A percentile compares a stretch with the other conserved stretches of the same genome.
Evolutionary conservation across 176 grass and related monocot species (phyloP).

Genomic region (Phyllostachys edulis): DNA sequence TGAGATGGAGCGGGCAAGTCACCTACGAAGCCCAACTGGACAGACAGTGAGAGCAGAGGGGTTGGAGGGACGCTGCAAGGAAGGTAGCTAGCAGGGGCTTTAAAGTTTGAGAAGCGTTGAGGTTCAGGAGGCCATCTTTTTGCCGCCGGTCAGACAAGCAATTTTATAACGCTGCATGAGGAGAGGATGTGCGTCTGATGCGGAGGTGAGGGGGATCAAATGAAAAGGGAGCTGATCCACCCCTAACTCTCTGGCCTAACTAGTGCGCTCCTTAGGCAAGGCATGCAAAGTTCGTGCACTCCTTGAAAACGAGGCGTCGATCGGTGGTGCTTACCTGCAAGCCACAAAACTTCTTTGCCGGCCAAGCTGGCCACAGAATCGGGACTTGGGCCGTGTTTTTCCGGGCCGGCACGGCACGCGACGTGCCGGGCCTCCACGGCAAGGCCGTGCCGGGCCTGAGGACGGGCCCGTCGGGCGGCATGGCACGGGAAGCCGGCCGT

Average conservation of each 20-base stretch:
- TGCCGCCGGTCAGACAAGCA: constrained; percentile 40
- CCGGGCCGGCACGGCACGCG: no score
- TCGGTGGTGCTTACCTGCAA: neutral
- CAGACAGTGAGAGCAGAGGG: neutral
- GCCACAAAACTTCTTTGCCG: neutral
- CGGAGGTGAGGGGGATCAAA: neutral
- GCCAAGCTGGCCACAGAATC: no score
- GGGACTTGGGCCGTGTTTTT: no score
- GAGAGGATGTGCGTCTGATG: neutral
- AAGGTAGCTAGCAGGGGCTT: neutral
- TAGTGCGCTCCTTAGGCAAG: neutral
- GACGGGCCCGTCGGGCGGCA: no score
- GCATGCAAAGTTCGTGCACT: constrained; percentile 40
- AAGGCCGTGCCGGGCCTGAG: no score
- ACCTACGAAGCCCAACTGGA: constrained; percentile 44
- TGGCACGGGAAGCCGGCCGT: no score
- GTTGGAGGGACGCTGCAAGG: constrained; percentile 35
- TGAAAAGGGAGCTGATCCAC: neutral
- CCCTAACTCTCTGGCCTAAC: neutral
- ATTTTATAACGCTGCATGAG: constrained; percentile 27
- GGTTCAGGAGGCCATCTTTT: constrained; percentile 51
- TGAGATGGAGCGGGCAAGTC: neutral
- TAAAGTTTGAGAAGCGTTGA: constrained; percentile 29
- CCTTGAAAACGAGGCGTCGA: neutral
- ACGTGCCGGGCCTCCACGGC: no score